These are phyloP conservation scores for Aphelidium insulamus DNA, from an alignment of 371 early-diverging fungal genomes.

Conservation along the genomic window DNA sequence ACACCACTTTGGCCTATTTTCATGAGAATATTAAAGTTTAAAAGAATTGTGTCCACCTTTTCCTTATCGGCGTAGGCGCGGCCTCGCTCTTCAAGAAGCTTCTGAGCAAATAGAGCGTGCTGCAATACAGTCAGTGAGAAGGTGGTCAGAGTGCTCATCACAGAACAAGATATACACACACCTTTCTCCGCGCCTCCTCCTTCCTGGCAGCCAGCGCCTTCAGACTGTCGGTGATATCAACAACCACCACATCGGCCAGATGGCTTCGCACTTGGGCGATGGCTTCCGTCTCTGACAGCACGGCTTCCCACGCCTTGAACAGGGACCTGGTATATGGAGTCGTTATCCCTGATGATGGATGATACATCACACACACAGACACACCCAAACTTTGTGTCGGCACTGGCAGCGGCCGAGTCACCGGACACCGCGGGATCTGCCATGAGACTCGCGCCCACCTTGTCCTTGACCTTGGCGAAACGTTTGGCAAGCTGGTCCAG, in stretches of 20 bases:
- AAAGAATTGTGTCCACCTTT: constrained; percentile 16
- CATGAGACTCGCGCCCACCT: constrained; percentile 2
- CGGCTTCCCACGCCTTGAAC: constrained; percentile 25
- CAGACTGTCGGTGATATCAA: constrained; percentile 24
- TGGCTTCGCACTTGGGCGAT: constrained; percentile 26
- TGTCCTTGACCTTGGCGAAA: constrained; percentile 19
- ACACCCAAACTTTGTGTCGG: constrained; percentile 9
- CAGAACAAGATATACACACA: constrained; percentile 5
- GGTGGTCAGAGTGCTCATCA: not conserved
- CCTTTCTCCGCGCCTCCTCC: constrained; percentile 54
- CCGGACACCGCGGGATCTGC: constrained; percentile 8
- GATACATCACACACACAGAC: too few relatives aligned
- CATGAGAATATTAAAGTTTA: not conserved
- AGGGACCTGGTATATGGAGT: constrained; percentile 12
- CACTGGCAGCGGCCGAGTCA: too few relatives aligned
- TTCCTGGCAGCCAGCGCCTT: constrained; percentile 26
- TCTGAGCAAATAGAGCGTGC: constrained; percentile 42
- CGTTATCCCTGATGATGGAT: too few relatives aligned
- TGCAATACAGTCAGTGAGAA: constrained; percentile 4
- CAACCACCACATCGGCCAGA: constrained; percentile 29
- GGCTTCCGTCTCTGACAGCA: constrained; percentile 30
- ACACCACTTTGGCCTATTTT: constrained; percentile 23
- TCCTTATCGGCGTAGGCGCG: constrained; percentile 39
- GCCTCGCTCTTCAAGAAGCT: constrained; percentile 34
- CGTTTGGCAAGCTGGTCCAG: constrained; percentile 40